Evolutionary conservation across 768 basidiomycete genomes (phyloP), one percentile per base, ranked within the genome.

Genomic region (Psilocybe cubensis): DNA sequence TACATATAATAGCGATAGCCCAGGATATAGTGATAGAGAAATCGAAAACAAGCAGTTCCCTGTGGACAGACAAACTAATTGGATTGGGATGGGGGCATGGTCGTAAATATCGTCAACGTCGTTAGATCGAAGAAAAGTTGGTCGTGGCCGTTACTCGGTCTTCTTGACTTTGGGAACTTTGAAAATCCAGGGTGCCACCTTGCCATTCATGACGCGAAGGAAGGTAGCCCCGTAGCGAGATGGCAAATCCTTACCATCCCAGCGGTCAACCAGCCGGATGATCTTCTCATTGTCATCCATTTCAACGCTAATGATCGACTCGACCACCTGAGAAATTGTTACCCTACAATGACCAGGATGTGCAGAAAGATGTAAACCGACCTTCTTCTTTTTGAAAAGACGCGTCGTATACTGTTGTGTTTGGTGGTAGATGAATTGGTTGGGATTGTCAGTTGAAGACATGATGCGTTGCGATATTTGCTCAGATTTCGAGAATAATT

Each of bases 261-360:
- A 85, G 62, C 84, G 80, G 58, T 89, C 86, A 29, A 81, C 74
- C 56, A 89, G 68, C 27, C 76, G 76, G 4, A 79, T 70, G 47
- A 90, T 88, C 72, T 79, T 85, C 56, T 85, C 80, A 44, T 86
- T 71, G 3, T 86, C 85, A 64, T 89, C 87, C 51, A 90, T 69
- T 58, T 89, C 86, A 4, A 89, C 82, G 8, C 79, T 67, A 21
- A 89, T 74, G 31, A 89, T 77, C 1, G 88, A 90, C 35, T 83
- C 76, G 27, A 88, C 72, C 8, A 74, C 65, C 88, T 90, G 51
- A 0, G 58, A 8, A 49, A 42, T 31, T 33, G 24, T 52, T 40
- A 20, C n/a, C 14, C 2, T 4, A 42, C 51, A 31, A 11, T 14
- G n/a, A n/a, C n/a, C n/a, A n/a, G 7, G 31, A 17, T 31, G n/a